A percentile compares a stretch with the other conserved stretches of the same genome.
phyloP scores from a whole-genome alignment of 768 basidiomycete species.

The Suillus cothurnatus region DNA sequence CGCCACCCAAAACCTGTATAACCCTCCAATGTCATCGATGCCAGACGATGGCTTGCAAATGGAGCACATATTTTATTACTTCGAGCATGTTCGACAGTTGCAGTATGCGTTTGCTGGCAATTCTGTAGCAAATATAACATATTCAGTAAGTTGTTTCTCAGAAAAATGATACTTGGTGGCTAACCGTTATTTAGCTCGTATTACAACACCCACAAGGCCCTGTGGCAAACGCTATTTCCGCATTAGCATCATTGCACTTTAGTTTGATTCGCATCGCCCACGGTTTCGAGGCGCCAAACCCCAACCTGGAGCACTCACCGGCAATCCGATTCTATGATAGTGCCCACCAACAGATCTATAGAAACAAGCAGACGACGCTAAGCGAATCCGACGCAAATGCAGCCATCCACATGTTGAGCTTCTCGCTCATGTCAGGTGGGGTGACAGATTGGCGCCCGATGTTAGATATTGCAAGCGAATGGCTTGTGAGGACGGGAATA shows the following conservation, averaged over 20 bases:
- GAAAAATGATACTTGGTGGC: not conserved
- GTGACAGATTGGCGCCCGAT: constrained; percentile 69
- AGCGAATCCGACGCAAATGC: constrained; percentile 75
- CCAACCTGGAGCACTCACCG: constrained; percentile 56
- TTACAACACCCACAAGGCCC: constrained; percentile 69
- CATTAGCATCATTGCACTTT: constrained; percentile 73
- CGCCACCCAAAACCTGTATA: constrained; percentile 32
- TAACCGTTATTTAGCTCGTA: constrained; percentile 42
- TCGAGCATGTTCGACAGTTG: constrained; percentile 66
- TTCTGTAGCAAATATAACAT: constrained; percentile 62
- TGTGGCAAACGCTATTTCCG: constrained; percentile 72
- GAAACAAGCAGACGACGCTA: constrained; percentile 54
- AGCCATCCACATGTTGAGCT: constrained; percentile 75
- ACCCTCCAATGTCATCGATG: constrained; percentile 28
- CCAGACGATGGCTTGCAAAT: constrained; percentile 49
- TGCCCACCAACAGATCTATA: constrained; percentile 65
- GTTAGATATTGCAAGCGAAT: constrained; percentile 72
- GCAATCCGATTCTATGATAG: constrained; percentile 69
- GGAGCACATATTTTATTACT: constrained; percentile 73
- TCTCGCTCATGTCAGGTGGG: constrained; percentile 71
- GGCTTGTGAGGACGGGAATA: constrained; percentile 71
- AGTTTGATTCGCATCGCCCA: constrained; percentile 61
- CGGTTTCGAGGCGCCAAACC: constrained; percentile 58
- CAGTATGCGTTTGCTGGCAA: constrained; percentile 69
- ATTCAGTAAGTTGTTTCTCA: constrained; percentile 53